Evolutionary conservation across 768 basidiomycete genomes (phyloP), one percentile per base, ranked within the genome.

Genomic region (Sarcodon sp.): DNA sequence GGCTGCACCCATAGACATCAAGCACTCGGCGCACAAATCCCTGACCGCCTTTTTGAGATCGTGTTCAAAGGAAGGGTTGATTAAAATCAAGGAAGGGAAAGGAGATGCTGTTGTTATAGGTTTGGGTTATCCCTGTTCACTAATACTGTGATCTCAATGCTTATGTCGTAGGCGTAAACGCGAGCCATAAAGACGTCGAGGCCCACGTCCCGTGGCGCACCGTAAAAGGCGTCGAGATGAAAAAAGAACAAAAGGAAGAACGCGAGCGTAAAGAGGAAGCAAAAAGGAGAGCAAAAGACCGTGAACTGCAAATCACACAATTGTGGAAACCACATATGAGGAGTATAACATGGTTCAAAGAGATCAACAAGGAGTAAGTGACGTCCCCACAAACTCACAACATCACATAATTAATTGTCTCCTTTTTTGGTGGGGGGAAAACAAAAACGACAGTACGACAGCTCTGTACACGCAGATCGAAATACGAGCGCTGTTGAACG

Each of bases 1-100:
- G 11, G 57, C 54, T 8, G 69, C 54, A 51, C 70, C 51, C 37
- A 73, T 85, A 50, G 86, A 76, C 54, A 83, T 93, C 61, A 90
- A 85, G 55, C 72, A 81, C 8, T 90, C 87, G 1, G 72, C 73
- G 1, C 75, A 80, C 67, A 96, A 92, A 63, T 87, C 87, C 8
- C 70, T 93, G 15, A 73, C 80, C 1, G 72, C 81, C 1, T 92
- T 94, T 67, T 70, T 96, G 56, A 91, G 86, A 60, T 57, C 74
- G 13, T 69, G 74, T 13, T 86, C 88, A 51, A 93, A 93, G 59
- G 75, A 79, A 7, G 73, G 73, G 0, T 61, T 96, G 18, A 57
- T 94, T 35, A 77, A 77, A 10, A 67, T 83, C 18, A 96, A 94
- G 59, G 72, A 82, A 16, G 68, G 62, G 44, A 59, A 69, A 57